A percentile compares a stretch with the other conserved stretches of the same genome.
Conservation (phyloP, 495 filamentous ascomycete genomes). For the Penicillium macrosclerotiorum region DNA sequence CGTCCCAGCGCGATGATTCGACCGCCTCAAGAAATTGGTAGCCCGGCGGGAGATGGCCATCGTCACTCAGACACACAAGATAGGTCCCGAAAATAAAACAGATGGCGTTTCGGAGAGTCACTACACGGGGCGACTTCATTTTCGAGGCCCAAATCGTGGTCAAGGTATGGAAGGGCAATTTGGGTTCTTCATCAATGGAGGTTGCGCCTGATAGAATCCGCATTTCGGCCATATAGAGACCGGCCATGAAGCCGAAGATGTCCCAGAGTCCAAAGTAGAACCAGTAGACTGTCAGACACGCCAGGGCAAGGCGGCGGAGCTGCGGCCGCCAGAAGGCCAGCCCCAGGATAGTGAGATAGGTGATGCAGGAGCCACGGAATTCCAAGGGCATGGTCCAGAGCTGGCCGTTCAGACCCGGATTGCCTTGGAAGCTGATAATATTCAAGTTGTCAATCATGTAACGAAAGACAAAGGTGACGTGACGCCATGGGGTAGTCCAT, state of each 20-base stretch:
- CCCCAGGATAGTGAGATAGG: slow-evolving; percentile 40
- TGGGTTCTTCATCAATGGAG: neutral
- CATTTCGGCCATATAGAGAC: slow-evolving; percentile 42
- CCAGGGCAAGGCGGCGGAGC: slow-evolving; percentile 31
- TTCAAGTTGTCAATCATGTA: slow-evolving; percentile 19
- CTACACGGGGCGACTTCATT: neutral
- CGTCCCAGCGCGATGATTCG: slow-evolving; percentile 11
- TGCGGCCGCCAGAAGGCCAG: slow-evolving; percentile 33
- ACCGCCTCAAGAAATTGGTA: slow-evolving; percentile 9
- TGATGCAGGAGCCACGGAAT: slow-evolving; percentile 44
- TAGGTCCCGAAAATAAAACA: slow-evolving; percentile 10
- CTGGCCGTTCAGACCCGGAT: slow-evolving; percentile 25
- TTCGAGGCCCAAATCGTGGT: neutral
- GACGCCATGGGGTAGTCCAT: slow-evolving; percentile 17
- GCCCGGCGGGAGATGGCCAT: slow-evolving; percentile 6
- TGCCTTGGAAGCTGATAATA: slow-evolving; percentile 11
- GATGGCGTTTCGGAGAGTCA: neutral
- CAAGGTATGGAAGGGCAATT: slow-evolving; percentile 7
- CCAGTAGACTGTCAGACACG: slow-evolving; percentile 30
- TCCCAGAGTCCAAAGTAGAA: slow-evolving; percentile 43
- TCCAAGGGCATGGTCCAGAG: slow-evolving; percentile 53
- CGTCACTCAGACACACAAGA: slow-evolving; percentile 10
- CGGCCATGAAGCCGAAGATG: slow-evolving; percentile 43
- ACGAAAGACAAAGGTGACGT: slow-evolving; percentile 18
- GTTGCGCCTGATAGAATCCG: slow-evolving; percentile 9